Evolutionary conservation across 768 basidiomycete species (phyloP).

Genomic region (Tylopilus felleus): DNA sequence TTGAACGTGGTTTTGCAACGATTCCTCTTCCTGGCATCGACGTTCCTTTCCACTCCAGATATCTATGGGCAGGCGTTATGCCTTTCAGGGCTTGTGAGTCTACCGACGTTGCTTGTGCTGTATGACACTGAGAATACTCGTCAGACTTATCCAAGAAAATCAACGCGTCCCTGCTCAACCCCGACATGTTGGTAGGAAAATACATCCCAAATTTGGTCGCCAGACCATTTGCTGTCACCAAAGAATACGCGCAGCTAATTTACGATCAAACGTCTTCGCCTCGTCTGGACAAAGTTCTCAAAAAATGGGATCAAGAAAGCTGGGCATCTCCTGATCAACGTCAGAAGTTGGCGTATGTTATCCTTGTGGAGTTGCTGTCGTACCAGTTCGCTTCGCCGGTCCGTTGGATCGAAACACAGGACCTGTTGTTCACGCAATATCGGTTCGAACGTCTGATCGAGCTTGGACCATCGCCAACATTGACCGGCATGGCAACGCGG

Average conservation of each 20-base stretch:
- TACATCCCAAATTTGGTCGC: conserved; percentile 98
- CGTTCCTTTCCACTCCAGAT: conserved; percentile 99
- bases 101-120: neutral
- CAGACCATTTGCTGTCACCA: conserved; percentile 77
- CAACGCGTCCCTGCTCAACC: conserved; percentile 84
- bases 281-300: conserved; percentile 90
- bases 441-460: conserved; percentile 93
- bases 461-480: conserved; percentile 92
- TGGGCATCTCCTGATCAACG: conserved; percentile 83
- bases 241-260: conserved; percentile 89
- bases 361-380: conserved; percentile 93
- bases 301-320: conserved; percentile 86
- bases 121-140: neutral
- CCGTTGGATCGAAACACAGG: conserved; percentile 99
- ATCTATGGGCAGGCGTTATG: conserved; percentile 97
- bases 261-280: conserved; percentile 97
- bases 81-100: conserved; percentile 92
- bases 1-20: conserved; percentile 96
- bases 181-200: conserved; percentile 90
- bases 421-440: conserved; percentile 83
- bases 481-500: conserved; percentile 91
- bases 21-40: conserved; percentile 96
- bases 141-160: conserved; percentile 97
- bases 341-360: conserved; percentile 92
- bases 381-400: conserved; percentile 99